Base-by-base conservation (phyloP, 495 filamentous ascomycete species). In the Penicillium parvum region DNA sequence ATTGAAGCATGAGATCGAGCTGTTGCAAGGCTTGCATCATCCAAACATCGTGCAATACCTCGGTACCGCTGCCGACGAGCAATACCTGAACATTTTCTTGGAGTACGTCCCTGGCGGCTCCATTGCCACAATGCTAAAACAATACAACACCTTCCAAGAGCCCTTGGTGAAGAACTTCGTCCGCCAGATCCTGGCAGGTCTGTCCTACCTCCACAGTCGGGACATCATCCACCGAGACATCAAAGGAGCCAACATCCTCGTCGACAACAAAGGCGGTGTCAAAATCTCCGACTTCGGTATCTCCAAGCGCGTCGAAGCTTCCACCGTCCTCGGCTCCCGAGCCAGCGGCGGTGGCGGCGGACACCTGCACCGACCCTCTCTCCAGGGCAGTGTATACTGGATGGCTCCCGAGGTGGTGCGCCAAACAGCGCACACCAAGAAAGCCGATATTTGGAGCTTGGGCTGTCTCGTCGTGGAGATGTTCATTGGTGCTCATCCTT, bases 261-360 rank as follows among this genome's bases (percentile, higher is more conserved):
- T 99, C 36, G 92, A 99, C 68, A 97, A 96, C 73, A 96, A 97
- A 63, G 92, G 92, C 29, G 89, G 88, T 30, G 94, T 99, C 73
- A 99, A 99, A 67, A 99, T 99, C 40, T 96, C 91, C 14, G 92
- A 99, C 73, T 99, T 99, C 54, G 92, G 92, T 64, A 97, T 99
- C 61, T 94, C 87, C 45, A 99, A 99, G 75, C 95, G 90, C 49
- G 86, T 95, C 19, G 88, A 95, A 64, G 87, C 88, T 9, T 83
- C 84, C 38, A 71, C 76, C 32, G 62, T 81, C 42, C 73, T 82
- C 34, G 73, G 77, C 39, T 66, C 77, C 56, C 74, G 74, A 33
- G 76, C 72, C 21, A 72, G 71, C 52, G 63, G 65, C 37, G 67
- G 63, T 9, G 64, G 57, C 20, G 60, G 58, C 22, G 71, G 84